Evolutionary conservation across 352 stramenopile species (phyloP), one percentile per base, ranked within the genome.

Genomic region (Phytophthora parvispora): DNA sequence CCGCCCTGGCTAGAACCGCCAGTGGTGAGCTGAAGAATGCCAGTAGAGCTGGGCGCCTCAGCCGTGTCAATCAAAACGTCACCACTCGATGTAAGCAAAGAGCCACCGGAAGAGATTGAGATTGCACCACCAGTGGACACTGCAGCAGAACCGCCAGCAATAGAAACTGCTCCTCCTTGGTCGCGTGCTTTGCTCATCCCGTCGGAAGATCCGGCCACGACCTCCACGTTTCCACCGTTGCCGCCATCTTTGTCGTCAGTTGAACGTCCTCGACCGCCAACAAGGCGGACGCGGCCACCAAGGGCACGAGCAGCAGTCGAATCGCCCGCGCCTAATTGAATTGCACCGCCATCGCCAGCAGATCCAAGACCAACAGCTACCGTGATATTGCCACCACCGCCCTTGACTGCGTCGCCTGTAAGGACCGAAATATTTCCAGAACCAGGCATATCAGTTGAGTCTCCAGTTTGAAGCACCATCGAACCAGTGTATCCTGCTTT

Each of bases 401-500:
- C 84, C 20, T 73, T 82, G 25, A 72, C 52, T 3, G 81, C 79
- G 40, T 61, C 72, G 20, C 89, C 90, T 49, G 86, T 95, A 20
- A 54, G 42, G 54, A 98, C n/a, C 36, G 84, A 78, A 12, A 98
- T 61, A 69, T 84, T 86, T 54, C 87, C 87, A 9, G 86, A 91
- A 8, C 83, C 80, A 28, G 78, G 78, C 40, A 60, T 59, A 25
- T 69, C 75, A 54, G 71, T 88, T 9, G 81, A 85, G 20, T 73
- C 74, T 62, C 84, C 86, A 16, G 90, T 97, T 42, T 69, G 72
- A 22, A 98, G 65, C 8, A 72, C 56, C 9, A 98, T 45, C n/a
- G 68, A 86, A 6, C 97, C 96, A 53, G 87, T 95, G 12, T 76
- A 89, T 20, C 80, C 82, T 31, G 69, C 64, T 20, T 79, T 93